Percentiles rank a stretch among this genome's conserved stretches.
Conservation (phyloP, 495 filamentous ascomycete species). For the Hypoxylon intermedium region DNA sequence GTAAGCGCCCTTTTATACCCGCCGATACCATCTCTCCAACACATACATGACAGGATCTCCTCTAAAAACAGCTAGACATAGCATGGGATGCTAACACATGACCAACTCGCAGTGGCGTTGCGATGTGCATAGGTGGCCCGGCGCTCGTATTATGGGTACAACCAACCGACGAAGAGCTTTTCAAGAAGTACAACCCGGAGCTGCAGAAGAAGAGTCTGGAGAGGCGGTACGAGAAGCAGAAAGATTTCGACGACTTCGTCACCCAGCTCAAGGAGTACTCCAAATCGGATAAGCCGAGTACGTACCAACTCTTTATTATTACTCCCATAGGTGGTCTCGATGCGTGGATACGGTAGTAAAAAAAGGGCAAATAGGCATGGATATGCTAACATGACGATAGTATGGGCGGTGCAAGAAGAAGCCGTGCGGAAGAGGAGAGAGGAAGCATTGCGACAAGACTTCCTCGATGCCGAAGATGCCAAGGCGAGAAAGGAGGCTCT, state of each 20-base stretch:
- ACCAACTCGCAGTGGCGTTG: constrained; percentile 62
- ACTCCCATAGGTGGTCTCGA: too few relatives aligned
- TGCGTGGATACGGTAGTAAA: not conserved
- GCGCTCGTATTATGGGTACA: constrained; percentile 79
- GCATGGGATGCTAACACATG: not conserved
- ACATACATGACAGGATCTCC: not conserved
- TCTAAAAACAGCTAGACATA: not conserved
- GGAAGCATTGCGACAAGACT: constrained; percentile 59
- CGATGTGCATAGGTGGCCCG: constrained; percentile 81
- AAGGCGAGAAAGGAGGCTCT: constrained; percentile 70
- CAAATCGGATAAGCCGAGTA: constrained; percentile 84
- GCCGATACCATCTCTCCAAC: constrained; percentile 2
- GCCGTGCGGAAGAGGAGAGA: constrained; percentile 63
- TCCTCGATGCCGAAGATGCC: constrained; percentile 59
- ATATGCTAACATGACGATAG: constrained; percentile 42
- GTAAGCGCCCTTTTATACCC: constrained; percentile 31
- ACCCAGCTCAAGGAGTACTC: constrained; percentile 82
- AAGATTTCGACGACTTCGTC: constrained; percentile 91
- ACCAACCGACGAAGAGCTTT: constrained; percentile 90
- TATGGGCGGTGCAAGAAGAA: constrained; percentile 77
- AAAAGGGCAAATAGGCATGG: not conserved
- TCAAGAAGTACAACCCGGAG: constrained; percentile 91
- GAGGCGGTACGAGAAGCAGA: constrained; percentile 70
- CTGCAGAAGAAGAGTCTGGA: constrained; percentile 83
- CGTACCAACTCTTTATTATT: constrained; percentile 21